Evolutionary conservation across 345 rosid species (phyloP).

Genomic region (Rhodomyrtus tomentosa): DNA sequence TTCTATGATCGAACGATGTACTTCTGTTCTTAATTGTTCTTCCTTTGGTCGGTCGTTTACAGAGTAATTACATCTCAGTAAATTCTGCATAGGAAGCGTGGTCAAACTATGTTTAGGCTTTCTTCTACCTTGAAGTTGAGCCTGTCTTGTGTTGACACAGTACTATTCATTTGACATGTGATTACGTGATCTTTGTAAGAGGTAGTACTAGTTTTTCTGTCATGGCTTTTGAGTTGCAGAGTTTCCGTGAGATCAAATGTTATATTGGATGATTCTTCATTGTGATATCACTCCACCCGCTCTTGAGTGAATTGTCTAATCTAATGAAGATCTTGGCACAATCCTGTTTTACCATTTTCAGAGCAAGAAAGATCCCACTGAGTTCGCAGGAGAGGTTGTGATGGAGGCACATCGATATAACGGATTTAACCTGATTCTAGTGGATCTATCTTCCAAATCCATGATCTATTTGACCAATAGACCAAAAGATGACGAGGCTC

Average conservation of each 20-base stretch:
- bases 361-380: slow-evolving; percentile 47
- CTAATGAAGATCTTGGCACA: not conserved
- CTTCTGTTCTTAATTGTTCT: not conserved
- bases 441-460: slow-evolving; percentile 36
- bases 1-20: not conserved
- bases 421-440: slow-evolving; percentile 64
- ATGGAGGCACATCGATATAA: slow-evolving; percentile 35
- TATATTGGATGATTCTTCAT: not conserved
- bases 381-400: slow-evolving; percentile 47
- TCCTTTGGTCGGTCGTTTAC: not conserved
- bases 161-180: not conserved
- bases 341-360: slow-evolving; percentile 6
- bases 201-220: not conserved
- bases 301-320: not conserved
- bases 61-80: not conserved
- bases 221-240: not conserved
- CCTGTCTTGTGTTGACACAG: not conserved
- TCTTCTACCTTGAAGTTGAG: not conserved
- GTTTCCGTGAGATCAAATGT: not conserved
- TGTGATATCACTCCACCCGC: not conserved
- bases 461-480: slow-evolving; percentile 75
- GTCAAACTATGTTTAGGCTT: not conserved
- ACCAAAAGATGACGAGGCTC: slow-evolving; percentile 12
- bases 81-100: not conserved
- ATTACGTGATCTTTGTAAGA: not conserved